These are phyloP conservation scores for Kodamaea sp. DNA, from an alignment of 1,139 yeast species.

Conservation along the genomic window DNA sequence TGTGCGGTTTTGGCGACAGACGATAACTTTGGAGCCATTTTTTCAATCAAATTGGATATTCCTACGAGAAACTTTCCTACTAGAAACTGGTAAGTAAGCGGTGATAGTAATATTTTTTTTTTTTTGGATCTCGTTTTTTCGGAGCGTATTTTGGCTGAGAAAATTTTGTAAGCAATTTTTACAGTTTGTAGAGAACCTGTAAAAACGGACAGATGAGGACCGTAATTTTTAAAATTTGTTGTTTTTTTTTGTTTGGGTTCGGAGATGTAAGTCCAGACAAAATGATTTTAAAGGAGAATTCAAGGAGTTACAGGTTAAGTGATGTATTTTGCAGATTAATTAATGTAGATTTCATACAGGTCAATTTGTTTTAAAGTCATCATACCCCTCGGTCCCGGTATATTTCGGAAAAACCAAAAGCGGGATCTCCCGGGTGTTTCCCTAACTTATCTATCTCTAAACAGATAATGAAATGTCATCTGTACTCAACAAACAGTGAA, in stretches of 20 bases:
- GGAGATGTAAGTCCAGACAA: conserved; percentile 8
- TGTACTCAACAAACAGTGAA: no score
- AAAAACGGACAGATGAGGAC: conserved; percentile 17
- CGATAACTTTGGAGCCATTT: conserved; percentile 31
- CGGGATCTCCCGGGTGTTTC: not conserved
- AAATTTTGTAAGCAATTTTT: not conserved
- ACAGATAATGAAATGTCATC: no score
- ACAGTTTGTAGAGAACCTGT: not conserved
- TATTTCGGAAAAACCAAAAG: no score
- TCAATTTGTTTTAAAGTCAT: no score
- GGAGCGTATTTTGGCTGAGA: not conserved
- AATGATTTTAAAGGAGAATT: not conserved
- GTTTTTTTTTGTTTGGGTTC: conserved; percentile 4
- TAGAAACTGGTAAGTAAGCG: conserved; percentile 1
- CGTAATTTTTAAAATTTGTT: conserved; percentile 6
- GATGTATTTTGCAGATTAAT: not conserved
- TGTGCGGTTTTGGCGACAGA: conserved; percentile 48
- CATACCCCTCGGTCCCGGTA: no score
- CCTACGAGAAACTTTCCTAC: not conserved
- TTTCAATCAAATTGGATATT: conserved; percentile 2
- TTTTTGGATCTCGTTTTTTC: not conserved
- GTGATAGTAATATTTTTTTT: conserved; percentile 2
- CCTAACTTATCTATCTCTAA: no score
- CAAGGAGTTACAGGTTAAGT: not conserved
- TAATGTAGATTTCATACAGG: not conserved